Conservation (phyloP, 345 rosid species). For the Jatropha curcas region DNA sequence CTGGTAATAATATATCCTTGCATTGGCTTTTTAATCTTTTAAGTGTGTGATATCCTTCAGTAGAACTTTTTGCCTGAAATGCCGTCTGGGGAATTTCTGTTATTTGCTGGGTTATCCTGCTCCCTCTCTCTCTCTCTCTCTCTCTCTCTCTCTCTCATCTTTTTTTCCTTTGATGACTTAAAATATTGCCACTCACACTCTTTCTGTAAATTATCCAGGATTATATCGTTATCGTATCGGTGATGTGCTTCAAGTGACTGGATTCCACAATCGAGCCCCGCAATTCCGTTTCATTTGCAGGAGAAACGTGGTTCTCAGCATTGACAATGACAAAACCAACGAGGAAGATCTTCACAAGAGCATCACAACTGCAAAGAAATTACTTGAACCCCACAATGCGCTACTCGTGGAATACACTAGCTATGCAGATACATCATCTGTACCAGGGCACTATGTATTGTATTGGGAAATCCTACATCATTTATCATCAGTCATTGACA, state of each 20-base stretch:
- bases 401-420: conserved; percentile 65
- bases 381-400: conserved; percentile 48
- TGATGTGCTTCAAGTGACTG: conserved; percentile 60
- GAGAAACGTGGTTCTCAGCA: conserved; percentile 62
- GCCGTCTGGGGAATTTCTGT: background rate
- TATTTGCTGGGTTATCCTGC: background rate
- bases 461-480: conserved; percentile 53
- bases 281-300: conserved; percentile 69
- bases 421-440: conserved; percentile 51
- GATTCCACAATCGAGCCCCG: conserved; percentile 62
- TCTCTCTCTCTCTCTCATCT: background rate
- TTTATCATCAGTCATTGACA: conserved; percentile 1
- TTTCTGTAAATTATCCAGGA: conserved; percentile 34
- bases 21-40: background rate
- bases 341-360: conserved; percentile 66
- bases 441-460: conserved; percentile 66
- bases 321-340: conserved; percentile 66
- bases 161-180: background rate
- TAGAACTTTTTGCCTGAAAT: background rate
- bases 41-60: background rate
- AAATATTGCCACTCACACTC: background rate
- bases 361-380: conserved; percentile 46
- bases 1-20: conserved; percentile 41
- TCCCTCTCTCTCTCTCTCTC: background rate
- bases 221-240: conserved; percentile 58